These are phyloP conservation scores for Paecilomyces sp. DNA, from an alignment of 2,329 filamentous ascomycete genomes.

Conservation along the genomic window DNA sequence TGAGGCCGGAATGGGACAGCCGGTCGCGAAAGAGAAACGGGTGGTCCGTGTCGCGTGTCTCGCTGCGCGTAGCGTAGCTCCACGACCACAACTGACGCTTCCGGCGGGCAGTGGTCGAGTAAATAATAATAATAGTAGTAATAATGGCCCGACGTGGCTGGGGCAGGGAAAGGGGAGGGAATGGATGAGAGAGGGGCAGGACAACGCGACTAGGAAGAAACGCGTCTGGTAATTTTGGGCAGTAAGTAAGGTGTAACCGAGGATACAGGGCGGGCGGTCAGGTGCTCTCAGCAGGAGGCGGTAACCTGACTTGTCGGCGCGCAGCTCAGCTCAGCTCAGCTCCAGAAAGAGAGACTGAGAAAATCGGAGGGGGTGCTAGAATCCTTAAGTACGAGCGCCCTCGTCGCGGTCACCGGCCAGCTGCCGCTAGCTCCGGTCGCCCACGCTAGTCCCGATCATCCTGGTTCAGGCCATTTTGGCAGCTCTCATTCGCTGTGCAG, in stretches of 20 bases:
- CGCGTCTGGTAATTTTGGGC: constrained; percentile 1
- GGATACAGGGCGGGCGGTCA: constrained; percentile 11
- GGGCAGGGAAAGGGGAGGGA: background rate
- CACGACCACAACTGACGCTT: background rate
- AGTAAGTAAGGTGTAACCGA: constrained; percentile 3
- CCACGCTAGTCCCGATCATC: constrained; percentile 25
- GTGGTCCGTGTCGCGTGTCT: constrained; percentile 2
- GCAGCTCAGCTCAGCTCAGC: constrained; percentile 20
- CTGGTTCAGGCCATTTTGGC: constrained; percentile 24
- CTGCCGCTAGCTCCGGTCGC: constrained; percentile 30
- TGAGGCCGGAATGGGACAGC: constrained; percentile 7
- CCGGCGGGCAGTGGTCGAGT: background rate
- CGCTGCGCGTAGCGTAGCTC: background rate
- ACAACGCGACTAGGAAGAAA: background rate
- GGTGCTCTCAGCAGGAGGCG: constrained; percentile 10
- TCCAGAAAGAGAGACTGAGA: constrained; percentile 31
- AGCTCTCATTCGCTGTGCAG: constrained; percentile 21
- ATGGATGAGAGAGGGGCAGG: background rate
- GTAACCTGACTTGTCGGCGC: constrained; percentile 12
- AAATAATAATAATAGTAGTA: background rate
- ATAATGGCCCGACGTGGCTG: background rate
- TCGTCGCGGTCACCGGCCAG: constrained; percentile 23
- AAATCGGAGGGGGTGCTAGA: constrained; percentile 33
- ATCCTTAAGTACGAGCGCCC: constrained; percentile 35
- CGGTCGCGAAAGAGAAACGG: background rate